These are phyloP conservation scores for Yarrowia sp. DNA, from an alignment of 805 yeast genomes.

Conservation along the genomic window DNA sequence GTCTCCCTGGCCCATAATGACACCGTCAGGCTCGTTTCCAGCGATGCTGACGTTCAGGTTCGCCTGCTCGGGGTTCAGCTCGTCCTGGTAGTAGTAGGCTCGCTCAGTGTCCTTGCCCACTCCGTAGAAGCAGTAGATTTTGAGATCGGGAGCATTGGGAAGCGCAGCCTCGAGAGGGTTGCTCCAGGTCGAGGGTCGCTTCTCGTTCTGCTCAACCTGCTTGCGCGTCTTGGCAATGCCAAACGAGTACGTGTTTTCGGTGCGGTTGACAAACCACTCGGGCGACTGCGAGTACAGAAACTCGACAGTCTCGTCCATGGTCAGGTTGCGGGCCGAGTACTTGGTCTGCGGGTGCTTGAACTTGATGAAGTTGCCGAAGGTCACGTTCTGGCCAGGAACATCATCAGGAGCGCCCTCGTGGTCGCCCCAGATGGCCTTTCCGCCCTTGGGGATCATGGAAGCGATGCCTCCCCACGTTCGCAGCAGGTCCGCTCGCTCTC, in stretches of 20 bases:
- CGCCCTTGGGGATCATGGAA: constrained; percentile 96
- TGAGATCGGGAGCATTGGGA: constrained; percentile 92
- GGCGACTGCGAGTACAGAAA: constrained; percentile 65
- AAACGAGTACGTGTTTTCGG: constrained; percentile 67
- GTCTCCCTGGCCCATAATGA: constrained; percentile 86
- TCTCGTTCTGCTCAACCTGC: constrained; percentile 64
- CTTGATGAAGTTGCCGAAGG: constrained; percentile 73
- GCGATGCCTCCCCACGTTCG: constrained; percentile 92
- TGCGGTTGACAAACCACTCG: constrained; percentile 67
- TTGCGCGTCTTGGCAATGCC: constrained; percentile 64
- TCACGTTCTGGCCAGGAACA: constrained; percentile 38
- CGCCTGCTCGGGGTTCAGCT: constrained; percentile 49
- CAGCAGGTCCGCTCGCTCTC: constrained; percentile 82
- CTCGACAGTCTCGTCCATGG: constrained; percentile 67
- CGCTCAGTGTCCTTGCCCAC: constrained; percentile 97
- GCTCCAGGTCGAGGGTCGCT: constrained; percentile 80
- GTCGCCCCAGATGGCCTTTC: constrained; percentile 85
- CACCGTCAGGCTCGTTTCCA: constrained; percentile 61
- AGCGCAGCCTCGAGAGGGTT: constrained; percentile 90
- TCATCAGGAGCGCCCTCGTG: constrained; percentile 70
- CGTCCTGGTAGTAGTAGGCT: constrained; percentile 80
- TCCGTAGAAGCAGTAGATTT: constrained; percentile 86
- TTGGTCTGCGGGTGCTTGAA: constrained; percentile 51
- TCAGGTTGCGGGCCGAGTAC: constrained; percentile 52
- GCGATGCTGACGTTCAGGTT: constrained; percentile 72